phyloP scores from a whole-genome alignment of 192 early-diverging fungal species.

The Coemansia sp. region DNA sequence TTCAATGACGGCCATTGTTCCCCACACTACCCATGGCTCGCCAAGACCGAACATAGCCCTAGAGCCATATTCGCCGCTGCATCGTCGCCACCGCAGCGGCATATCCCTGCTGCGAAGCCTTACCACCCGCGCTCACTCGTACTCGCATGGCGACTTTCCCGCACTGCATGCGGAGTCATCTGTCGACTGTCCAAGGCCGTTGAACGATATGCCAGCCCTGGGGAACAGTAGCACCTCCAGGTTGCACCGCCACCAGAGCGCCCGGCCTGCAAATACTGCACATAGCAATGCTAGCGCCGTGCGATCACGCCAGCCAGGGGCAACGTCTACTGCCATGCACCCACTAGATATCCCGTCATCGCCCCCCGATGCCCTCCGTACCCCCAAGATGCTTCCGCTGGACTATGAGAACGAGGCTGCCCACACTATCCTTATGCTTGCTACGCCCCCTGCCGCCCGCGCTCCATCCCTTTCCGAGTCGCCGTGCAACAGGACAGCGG shows the following conservation, averaged over 20 bases:
- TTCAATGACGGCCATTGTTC: constrained; percentile 28
- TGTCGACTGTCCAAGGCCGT: not conserved
- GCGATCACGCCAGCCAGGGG: not conserved
- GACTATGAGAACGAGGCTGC: constrained; percentile 36
- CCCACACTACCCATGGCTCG: not conserved
- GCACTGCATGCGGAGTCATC: not conserved
- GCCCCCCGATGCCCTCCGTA: constrained; percentile 16
- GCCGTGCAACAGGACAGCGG: constrained; percentile 2
- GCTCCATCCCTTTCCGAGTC: constrained; percentile 18
- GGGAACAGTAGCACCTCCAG: not conserved
- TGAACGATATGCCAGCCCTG: not conserved
- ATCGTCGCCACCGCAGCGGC: constrained; percentile 2
- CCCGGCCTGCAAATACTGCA: constrained; percentile 2
- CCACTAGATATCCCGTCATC: constrained; percentile 16
- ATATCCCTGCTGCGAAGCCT: not conserved
- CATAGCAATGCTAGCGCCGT: not conserved
- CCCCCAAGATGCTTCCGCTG: constrained; percentile 16
- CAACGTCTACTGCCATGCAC: not conserved
- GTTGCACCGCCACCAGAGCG: constrained; percentile 14
- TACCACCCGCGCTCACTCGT: constrained; percentile 29
- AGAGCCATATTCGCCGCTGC: not conserved
- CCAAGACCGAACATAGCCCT: not conserved
- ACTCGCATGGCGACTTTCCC: constrained; percentile 26
- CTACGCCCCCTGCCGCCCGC: constrained; percentile 37
- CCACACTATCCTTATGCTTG: constrained; percentile 42